Evolutionary conservation across 78 protist genomes (phyloP), one percentile per base, ranked within the genome.

Genomic region (Cavenderia fasciculata): DNA sequence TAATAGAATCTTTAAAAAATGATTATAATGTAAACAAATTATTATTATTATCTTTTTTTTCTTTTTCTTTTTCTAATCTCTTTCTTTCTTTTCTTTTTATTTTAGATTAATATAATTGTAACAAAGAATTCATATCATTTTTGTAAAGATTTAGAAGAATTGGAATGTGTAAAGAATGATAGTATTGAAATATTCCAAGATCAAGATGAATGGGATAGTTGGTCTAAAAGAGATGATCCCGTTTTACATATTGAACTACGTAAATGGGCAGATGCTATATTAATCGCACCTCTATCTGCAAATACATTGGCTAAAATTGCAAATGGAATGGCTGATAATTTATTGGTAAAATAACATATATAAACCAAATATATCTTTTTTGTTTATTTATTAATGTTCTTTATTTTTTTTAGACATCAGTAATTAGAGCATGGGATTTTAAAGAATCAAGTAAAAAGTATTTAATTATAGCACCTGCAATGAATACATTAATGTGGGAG

Each of bases 401-500:
- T 36, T 11, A 31, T 40, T 19, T 43, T n/a, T 40, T 2, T 23
- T 49, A 73, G 59, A 82, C 76, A 11, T 65, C 82, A 54, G 16
- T 82, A 10, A 33, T 41, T 33, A 82, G 89, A 49, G 89, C 98
- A n/a, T 97, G 98, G 98, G 94, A 95, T 47, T 65, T 77, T 56
- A 43, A 23, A 4, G n/a, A n/a, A n/a, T n/a, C n/a, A n/a, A n/a
- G n/a, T n/a, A 79, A 44, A 36, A 79, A 79, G 19, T 78, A 90
- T 14, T 1, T 97, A 19, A 8, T 96, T 14, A 92, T 96, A 8
- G 94, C 96, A 46, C 99, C 99, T 0, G 99, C 99, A 2, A 97
- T 97, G 99, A 97, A 97, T 76, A 97, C 98, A 1, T 4, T 68
- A 59, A 97, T 97, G 99, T 97, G 97, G 97, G 90, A 79, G 31